Conservation (phyloP, 441 rosid species). For the Raphanus hybrid region DNA sequence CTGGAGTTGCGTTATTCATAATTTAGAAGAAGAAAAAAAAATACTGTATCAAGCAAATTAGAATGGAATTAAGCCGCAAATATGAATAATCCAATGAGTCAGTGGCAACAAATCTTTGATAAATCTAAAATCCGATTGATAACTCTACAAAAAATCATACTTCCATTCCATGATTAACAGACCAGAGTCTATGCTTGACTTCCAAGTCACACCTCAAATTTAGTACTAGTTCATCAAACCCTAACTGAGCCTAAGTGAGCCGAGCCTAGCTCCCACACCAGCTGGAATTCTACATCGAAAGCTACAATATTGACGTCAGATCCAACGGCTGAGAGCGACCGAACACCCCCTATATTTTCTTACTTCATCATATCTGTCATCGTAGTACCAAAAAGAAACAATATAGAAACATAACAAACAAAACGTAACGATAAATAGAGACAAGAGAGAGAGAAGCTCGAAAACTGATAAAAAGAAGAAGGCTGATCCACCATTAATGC, state of each 20-base stretch:
- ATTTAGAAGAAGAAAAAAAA: too few species aligned
- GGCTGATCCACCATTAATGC: conserved; percentile 56
- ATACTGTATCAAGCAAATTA: too few species aligned
- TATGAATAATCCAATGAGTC: too few species aligned
- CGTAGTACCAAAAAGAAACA: conserved; percentile 15
- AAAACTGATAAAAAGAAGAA: background rate
- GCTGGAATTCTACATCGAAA: background rate
- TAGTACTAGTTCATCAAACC: background rate
- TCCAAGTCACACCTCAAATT: background rate
- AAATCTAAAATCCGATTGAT: background rate
- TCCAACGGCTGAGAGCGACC: conserved; percentile 20
- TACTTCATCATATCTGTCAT: conserved; percentile 18
- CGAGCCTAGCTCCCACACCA: background rate
- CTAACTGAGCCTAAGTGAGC: background rate
- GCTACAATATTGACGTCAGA: background rate
- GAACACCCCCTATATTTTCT: conserved; percentile 2
- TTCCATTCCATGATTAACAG: background rate
- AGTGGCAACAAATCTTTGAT: too few species aligned
- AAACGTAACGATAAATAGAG: conserved; percentile 22
- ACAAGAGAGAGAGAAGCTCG: conserved; percentile 6
- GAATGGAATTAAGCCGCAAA: too few species aligned
- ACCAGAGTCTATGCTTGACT: conserved; percentile 3
- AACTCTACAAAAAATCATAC: background rate
- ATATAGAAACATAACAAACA: conserved; percentile 4
- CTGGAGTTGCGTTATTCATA: too few species aligned